Conservation (phyloP, 345 rosid genomes). For the Xanthoceras sorbifolium region DNA sequence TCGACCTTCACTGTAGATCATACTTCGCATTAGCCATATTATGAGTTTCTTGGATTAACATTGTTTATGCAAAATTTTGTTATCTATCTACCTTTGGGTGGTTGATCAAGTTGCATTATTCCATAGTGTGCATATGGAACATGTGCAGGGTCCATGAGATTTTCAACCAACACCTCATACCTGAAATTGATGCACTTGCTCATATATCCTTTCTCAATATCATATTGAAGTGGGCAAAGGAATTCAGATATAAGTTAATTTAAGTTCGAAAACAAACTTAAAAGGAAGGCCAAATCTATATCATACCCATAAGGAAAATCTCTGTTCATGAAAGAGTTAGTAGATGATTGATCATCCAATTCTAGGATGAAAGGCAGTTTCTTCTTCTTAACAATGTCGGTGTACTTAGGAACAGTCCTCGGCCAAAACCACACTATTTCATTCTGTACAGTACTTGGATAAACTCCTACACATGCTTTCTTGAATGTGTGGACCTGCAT, state of each 20-base stretch:
- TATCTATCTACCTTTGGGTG: conserved; percentile 42
- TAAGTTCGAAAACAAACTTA: too few relatives aligned
- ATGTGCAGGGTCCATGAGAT: conserved; percentile 91
- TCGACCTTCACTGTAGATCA: conserved; percentile 58
- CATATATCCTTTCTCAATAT: background rate
- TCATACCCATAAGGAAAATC: conserved; percentile 77
- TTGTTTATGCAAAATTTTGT: conserved; percentile 10
- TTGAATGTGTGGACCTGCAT: conserved; percentile 66
- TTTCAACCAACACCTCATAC: conserved; percentile 76
- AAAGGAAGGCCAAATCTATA: background rate
- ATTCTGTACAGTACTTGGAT: conserved; percentile 71
- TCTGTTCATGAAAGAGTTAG: conserved; percentile 54
- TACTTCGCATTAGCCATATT: conserved; percentile 2
- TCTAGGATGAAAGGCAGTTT: conserved; percentile 72
- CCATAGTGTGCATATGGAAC: conserved; percentile 88
- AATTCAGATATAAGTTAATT: too few relatives aligned
- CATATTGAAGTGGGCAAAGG: background rate
- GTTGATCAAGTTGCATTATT: conserved; percentile 42
- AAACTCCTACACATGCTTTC: conserved; percentile 72
- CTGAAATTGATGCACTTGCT: conserved; percentile 32
- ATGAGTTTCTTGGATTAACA: background rate
- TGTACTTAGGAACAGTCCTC: conserved; percentile 63
- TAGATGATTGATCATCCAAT: conserved; percentile 72
- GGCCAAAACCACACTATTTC: conserved; percentile 97
- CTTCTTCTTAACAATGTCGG: conserved; percentile 52